phyloP scores from a whole-genome alignment of 2,329 filamentous ascomycete species.

The Clonostachys sp. region DNA sequence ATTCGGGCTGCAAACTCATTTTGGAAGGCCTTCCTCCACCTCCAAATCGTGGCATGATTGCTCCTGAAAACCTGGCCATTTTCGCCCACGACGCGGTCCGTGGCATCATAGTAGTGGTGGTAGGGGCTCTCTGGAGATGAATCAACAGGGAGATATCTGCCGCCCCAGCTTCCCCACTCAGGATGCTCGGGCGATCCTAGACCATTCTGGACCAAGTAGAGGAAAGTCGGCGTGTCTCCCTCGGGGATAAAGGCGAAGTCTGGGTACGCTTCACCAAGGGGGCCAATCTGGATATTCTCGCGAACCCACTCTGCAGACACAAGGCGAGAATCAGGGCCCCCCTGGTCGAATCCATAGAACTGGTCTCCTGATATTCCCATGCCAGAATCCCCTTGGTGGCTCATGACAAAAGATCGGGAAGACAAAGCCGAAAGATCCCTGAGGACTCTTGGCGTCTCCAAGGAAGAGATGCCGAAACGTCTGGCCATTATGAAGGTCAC shows the following conservation, averaged over 20 bases:
- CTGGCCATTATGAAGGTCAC: constrained; percentile 20
- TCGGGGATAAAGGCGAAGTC: constrained; percentile 46
- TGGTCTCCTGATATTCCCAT: constrained; percentile 41
- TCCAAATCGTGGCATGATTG: constrained; percentile 31
- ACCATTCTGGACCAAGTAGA: constrained; percentile 21
- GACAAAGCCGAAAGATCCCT: constrained; percentile 21
- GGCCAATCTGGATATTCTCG: constrained; percentile 44
- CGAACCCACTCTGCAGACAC: constrained; percentile 46
- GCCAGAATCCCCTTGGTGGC: constrained; percentile 25
- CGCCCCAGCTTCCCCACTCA: constrained; percentile 43
- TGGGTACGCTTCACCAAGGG: constrained; percentile 37
- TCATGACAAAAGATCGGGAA: constrained; percentile 17
- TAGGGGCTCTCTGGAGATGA: constrained; percentile 16
- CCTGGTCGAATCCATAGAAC: constrained; percentile 29
- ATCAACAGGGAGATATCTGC: constrained; percentile 25
- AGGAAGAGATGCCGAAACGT: constrained; percentile 11
- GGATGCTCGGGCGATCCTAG: constrained; percentile 39
- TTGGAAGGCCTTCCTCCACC: constrained; percentile 33
- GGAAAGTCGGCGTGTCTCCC: constrained; percentile 45
- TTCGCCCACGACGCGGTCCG: constrained; percentile 14
- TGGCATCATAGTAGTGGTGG: constrained; percentile 19
- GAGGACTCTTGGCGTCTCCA: constrained; percentile 20
- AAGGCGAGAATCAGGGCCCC: constrained; percentile 38
- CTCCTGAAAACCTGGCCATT: constrained; percentile 14
- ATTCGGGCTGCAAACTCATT: constrained; percentile 35